Evolutionary conservation across 176 grass and related monocot species (phyloP), one percentile per base, ranked within the genome.

Genomic region (Raddia guianensis): DNA sequence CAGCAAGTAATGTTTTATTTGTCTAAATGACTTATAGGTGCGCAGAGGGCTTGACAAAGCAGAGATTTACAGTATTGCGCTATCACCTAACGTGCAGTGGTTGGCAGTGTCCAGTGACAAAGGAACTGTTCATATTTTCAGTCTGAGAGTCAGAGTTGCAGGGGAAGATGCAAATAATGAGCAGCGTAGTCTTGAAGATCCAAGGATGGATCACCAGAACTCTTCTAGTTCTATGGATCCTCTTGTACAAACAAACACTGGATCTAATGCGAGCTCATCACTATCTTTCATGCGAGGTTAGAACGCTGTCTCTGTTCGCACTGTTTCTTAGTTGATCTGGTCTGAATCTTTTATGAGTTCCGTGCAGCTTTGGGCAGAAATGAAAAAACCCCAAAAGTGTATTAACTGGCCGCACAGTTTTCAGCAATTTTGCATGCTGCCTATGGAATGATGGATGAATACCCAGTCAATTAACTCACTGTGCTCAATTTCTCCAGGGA

Each of bases 31-130:
- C 57, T 73, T 80, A 57, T 61, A 97, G 95, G 92, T 94, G 72
- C 91, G 95, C 13, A 87, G 95, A 89, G 95, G 95, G 52, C 80
- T 92, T 59, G 95, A 97, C 66, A 92, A 85, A 82, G 95, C 90
- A 62, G 95, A 94, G 60, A 94, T 97, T 90, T 92, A 91, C 48
- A 94, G 92, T 87, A 92, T 97, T 72, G 89, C 86, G 0, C 78
- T 97, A 16, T 97, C 91, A 13, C 83, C 90, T 12, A 92, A 97
- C 81, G 90, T 94, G 32, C 95, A 97, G 73, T 97, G 91, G 95
- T 59, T 97, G 73, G 91, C 87, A 61, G 91, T 93, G 59, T 94
- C 91, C 49, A 97, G 92, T 5, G 95, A 97, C 78, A 97, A 97
- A 83, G 95, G 95, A 58, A 97, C 92, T 57, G 80, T 92, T 77